These are phyloP conservation scores for Fraxinus pennsylvanica DNA, from an alignment of 257 asterid species.

Conservation along the genomic window DNA sequence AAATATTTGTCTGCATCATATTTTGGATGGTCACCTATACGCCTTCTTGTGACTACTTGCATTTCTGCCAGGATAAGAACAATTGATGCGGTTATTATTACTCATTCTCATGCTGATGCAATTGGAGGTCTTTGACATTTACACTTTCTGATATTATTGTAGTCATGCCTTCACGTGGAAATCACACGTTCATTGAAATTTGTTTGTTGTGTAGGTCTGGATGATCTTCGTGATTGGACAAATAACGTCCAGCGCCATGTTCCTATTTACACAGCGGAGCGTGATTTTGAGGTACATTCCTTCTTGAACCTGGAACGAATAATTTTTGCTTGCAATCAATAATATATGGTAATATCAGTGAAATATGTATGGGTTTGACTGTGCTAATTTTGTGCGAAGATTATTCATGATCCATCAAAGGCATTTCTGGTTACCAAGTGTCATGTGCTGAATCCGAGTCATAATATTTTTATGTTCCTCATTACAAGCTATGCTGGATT, in stretches of 20 bases:
- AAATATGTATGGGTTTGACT: neutral
- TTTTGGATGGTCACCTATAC: constrained; percentile 28
- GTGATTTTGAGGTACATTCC: constrained; percentile 84
- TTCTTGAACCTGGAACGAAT: constrained; percentile 13
- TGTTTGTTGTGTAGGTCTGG: constrained; percentile 63
- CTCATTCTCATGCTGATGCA: constrained; percentile 99
- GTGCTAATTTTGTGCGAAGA: neutral
- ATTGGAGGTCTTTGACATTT: constrained; percentile 89
- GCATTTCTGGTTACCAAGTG: neutral
- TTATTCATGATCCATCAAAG: neutral
- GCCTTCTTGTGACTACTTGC: constrained; percentile 50
- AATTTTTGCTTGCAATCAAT: neutral
- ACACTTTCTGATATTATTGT: constrained; percentile 33
- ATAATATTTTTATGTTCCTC: neutral
- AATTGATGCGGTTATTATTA: constrained; percentile 92
- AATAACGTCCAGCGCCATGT: constrained; percentile 83
- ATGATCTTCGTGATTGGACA: constrained; percentile 99
- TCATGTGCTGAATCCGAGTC: neutral
- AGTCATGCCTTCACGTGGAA: neutral
- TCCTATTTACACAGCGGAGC: constrained; percentile 87
- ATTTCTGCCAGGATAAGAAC: constrained; percentile 91
- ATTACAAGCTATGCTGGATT: neutral
- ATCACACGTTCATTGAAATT: constrained; percentile 1
- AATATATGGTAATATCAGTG: neutral
- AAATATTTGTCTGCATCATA: constrained; percentile 17